These are phyloP conservation scores for Stropharia rugosoannulata DNA, from an alignment of 768 basidiomycete species.

Conservation along the genomic window DNA sequence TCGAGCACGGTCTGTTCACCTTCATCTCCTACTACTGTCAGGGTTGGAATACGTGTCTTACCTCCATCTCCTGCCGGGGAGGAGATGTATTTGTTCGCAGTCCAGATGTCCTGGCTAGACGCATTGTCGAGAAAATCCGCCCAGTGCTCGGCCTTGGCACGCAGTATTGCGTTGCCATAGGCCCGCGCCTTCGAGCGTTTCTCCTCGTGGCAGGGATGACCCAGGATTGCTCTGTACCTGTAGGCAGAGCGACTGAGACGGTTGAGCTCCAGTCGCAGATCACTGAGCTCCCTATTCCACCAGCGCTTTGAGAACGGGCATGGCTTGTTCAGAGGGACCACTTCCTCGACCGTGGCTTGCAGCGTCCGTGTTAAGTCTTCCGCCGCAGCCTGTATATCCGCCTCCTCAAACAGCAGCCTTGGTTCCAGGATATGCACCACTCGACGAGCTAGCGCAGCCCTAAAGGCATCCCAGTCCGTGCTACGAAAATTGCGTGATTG, in stretches of 20 bases:
- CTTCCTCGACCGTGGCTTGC: neutral
- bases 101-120: constrained; percentile 17
- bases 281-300: constrained; percentile 26
- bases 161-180: constrained; percentile 13
- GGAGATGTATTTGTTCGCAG: constrained; percentile 19
- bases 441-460: constrained; percentile 12
- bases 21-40: too few species aligned
- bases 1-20: too few species aligned
- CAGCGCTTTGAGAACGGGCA: constrained; percentile 13
- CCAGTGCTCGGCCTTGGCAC: constrained; percentile 26
- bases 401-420: too few species aligned
- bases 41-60: constrained; percentile 16
- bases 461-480: constrained; percentile 30
- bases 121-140: constrained; percentile 24
- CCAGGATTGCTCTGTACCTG: neutral
- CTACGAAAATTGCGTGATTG: constrained; percentile 22
- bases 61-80: constrained; percentile 22
- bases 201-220: constrained; percentile 24
- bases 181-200: constrained; percentile 7
- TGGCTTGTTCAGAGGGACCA: constrained; percentile 4
- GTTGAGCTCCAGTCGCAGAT: constrained; percentile 12
- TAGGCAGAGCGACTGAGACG: constrained; percentile 10
- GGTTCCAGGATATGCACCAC: neutral
- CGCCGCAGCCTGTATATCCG: constrained; percentile 2
- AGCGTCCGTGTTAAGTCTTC: constrained; percentile 6